Conservation (phyloP, 768 basidiomycete genomes). For the Phallus indusiatus region DNA sequence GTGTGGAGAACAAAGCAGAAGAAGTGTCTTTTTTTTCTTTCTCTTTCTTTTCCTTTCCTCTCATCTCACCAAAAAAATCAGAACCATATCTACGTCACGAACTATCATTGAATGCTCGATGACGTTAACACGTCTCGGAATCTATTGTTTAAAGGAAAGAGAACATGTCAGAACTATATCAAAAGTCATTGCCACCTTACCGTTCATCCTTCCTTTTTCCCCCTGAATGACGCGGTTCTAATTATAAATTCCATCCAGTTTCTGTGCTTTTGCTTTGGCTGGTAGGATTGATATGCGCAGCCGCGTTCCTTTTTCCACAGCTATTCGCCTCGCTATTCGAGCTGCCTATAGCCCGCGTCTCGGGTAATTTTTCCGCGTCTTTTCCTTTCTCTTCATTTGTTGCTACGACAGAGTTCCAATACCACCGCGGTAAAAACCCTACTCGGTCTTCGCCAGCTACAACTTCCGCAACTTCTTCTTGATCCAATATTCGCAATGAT, state of each 20-base stretch:
- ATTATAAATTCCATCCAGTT: not conserved
- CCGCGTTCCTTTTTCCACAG: not conserved
- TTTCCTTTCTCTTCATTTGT: not conserved
- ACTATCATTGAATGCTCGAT: too few species aligned
- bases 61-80: too few species aligned
- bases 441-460: constrained; percentile 59
- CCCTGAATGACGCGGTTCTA: not conserved
- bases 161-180: not conserved
- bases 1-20: not conserved
- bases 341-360: not conserved
- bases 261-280: not conserved
- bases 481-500: constrained; percentile 38
- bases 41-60: too few species aligned
- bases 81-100: too few species aligned
- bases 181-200: not conserved
- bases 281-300: not conserved
- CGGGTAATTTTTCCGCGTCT: not conserved
- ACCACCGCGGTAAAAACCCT: constrained; percentile 74
- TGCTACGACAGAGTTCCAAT: constrained; percentile 34
- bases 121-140: not conserved
- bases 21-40: not conserved
- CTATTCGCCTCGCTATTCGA: not conserved
- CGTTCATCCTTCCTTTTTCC: not conserved
- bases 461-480: constrained; percentile 45
- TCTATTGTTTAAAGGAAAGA: not conserved